These are phyloP conservation scores for Podosphaera xanthii DNA, from an alignment of 2,329 filamentous ascomycete genomes.

Conservation along the genomic window DNA sequence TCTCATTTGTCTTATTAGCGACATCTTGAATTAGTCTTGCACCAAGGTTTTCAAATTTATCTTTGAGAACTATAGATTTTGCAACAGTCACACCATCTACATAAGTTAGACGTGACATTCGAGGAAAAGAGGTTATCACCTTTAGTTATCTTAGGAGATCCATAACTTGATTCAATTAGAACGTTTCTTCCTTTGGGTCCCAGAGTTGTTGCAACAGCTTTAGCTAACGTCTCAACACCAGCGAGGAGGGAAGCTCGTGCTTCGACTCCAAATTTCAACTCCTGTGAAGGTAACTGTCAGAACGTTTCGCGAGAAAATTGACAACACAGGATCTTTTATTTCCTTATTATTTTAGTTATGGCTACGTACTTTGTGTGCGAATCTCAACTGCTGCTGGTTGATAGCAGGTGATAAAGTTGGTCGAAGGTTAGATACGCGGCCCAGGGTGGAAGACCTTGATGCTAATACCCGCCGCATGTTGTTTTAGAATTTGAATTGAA, in stretches of 20 bases:
- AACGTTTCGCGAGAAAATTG: neutral
- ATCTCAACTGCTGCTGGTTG: slow-evolving; percentile 72
- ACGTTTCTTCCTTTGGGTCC: slow-evolving; percentile 98
- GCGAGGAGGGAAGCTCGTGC: slow-evolving; percentile 69
- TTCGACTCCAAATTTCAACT: slow-evolving; percentile 96
- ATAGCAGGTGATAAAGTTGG: slow-evolving; percentile 31
- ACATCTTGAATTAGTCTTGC: slow-evolving; percentile 93
- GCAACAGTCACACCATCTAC: slow-evolving; percentile 73
- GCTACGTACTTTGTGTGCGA: slow-evolving; percentile 70
- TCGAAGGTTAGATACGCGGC: slow-evolving; percentile 39
- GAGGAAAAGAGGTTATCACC: slow-evolving; percentile 30
- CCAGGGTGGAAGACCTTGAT: slow-evolving; percentile 62
- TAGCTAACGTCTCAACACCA: slow-evolving; percentile 92
- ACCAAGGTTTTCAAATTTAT: slow-evolving; percentile 99
- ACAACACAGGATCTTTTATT: slow-evolving; percentile 2
- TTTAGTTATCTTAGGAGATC: slow-evolving; percentile 98
- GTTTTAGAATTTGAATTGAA: neutral
- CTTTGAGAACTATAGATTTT: slow-evolving; percentile 76
- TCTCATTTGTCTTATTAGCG: slow-evolving; percentile 97
- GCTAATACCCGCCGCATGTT: slow-evolving; percentile 90
- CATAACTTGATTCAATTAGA: slow-evolving; percentile 93
- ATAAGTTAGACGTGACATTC: slow-evolving; percentile 3
- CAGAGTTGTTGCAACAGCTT: slow-evolving; percentile 84
- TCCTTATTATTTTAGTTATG: neutral
- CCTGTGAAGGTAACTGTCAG: slow-evolving; percentile 27